Evolutionary conservation across 2,329 filamentous ascomycete genomes (phyloP).

Genomic region (Sporothrix schenckii): DNA sequence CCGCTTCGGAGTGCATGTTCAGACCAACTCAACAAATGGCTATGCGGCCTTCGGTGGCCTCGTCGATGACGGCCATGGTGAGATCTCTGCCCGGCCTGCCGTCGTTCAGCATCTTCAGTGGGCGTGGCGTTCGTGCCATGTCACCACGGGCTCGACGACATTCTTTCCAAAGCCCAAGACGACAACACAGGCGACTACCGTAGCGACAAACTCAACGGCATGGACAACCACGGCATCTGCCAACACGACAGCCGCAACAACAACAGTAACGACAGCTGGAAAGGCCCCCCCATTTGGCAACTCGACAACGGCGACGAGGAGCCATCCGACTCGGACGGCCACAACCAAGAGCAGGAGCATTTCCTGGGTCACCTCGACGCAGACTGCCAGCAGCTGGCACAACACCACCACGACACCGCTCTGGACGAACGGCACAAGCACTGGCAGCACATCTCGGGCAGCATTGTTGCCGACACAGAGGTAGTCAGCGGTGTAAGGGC

Average conservation of each 20-base stretch:
- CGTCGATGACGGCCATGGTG: constrained; percentile 15
- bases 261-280: neutral
- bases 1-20: neutral
- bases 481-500: neutral
- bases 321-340: neutral
- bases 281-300: neutral
- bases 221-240: neutral
- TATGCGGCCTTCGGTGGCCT: constrained; percentile 24
- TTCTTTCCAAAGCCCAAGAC: constrained; percentile 8
- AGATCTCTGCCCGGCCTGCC: neutral
- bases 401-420: neutral
- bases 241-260: neutral
- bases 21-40: neutral
- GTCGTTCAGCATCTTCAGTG: constrained; percentile 26
- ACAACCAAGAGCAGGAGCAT: neutral
- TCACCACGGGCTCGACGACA: constrained; percentile 18
- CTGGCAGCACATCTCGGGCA: neutral
- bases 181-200: neutral
- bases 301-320: neutral
- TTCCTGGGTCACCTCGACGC: neutral
- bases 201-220: neutral
- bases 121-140: constrained; percentile 20
- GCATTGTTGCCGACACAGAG: neutral
- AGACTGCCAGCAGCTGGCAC: neutral
- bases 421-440: neutral